A percentile compares a stretch with the other conserved stretches of the same genome.
phyloP scores from a whole-genome alignment of 306 rosid species.

The Cicer judaicum region DNA sequence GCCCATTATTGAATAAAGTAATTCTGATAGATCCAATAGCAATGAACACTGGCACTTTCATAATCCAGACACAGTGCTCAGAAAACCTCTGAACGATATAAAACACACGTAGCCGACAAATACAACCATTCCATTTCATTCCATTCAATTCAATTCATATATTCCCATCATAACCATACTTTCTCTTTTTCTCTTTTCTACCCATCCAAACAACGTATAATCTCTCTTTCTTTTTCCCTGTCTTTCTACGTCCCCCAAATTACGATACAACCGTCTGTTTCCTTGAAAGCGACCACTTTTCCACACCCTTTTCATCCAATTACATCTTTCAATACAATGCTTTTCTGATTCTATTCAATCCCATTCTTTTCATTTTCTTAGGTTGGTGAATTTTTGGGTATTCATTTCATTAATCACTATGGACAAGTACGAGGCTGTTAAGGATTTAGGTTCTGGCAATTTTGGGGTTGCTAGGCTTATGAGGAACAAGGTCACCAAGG shows the following conservation, averaged over 20 bases:
- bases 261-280: neutral
- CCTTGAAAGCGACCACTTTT: conserved; percentile 34
- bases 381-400: neutral
- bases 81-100: neutral
- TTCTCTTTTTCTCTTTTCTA: conserved; percentile 22
- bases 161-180: conserved; percentile 43
- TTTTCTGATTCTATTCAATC: conserved; percentile 34
- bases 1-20: too few species aligned
- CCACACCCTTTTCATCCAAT: conserved; percentile 26
- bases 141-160: conserved; percentile 19
- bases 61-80: neutral
- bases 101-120: conserved; percentile 22
- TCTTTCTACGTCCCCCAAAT: neutral
- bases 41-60: neutral
- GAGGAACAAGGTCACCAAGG: conserved; percentile 70
- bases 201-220: conserved; percentile 15
- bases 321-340: conserved; percentile 7
- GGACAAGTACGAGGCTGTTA: conserved; percentile 69
- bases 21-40: neutral
- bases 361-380: neutral
- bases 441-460: conserved; percentile 69
- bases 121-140: conserved; percentile 8
- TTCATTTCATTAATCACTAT: conserved; percentile 11
- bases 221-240: neutral
- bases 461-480: conserved; percentile 72